Evolutionary conservation across 2,329 filamentous ascomycete genomes (phyloP), one percentile per base, ranked within the genome.

Genomic region (Aspergillus proliferans): DNA sequence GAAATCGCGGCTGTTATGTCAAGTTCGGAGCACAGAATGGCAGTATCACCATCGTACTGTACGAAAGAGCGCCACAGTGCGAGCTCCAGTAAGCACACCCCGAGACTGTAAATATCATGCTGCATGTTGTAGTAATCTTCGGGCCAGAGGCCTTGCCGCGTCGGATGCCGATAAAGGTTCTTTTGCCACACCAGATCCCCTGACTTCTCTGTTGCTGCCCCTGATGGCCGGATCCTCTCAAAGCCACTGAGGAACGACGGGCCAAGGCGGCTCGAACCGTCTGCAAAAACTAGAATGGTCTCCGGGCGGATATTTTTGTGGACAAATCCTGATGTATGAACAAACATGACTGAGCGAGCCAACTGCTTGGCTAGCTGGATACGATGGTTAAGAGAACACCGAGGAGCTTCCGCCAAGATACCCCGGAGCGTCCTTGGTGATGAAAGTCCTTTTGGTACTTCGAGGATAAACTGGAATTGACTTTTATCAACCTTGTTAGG

Each of bases 101-200:
- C 78, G 0, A 81, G 67, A 47, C 76, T 78, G 58, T 81, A 81
- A 9, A 82, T 76, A 50, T 81, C 77, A 55, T 82, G 78, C 46
- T 77, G 72, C 72, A 80, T 80, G 2, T 53, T 61, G 52, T 77
- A 81, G 0, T 54, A 47, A 1, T 73, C 66, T 22, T 68, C 58
- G 0, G 67, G 64, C 2, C 54, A 51, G 0, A 64, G 19, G 0
- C 77, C 76, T 53, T 79, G 76, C 0, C 77, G 70, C 0, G 54
- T 50, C 0, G 77, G 76, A 52, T 81, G 78, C 1, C 73, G 70
- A 52, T 81, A 82, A 0, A 81, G 38, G 43, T 80, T 74, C n/a
- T 63, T 60, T 5, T 73, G 59, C 71, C 68, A 74, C 1, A 51
- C 57, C 1, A 47, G 47, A 52, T 79, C 75, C 0, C 71, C 72